These are phyloP conservation scores for Cyclotella cryptica DNA, from an alignment of 108 stramenopile genomes.

Conservation along the genomic window DNA sequence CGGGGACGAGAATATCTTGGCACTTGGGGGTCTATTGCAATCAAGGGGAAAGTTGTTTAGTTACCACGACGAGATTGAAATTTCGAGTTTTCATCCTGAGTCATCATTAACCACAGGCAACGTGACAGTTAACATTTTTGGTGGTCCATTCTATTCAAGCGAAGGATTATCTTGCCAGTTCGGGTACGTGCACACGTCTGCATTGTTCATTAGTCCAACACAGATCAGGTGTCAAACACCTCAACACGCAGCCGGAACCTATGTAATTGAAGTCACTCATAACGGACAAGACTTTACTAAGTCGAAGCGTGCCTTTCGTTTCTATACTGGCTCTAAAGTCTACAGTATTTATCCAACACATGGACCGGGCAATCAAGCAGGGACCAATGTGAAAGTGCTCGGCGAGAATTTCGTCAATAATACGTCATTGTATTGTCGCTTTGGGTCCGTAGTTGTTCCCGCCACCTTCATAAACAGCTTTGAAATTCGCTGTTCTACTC, in stretches of 20 bases:
- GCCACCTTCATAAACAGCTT: conserved; percentile 50
- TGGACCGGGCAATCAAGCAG: conserved; percentile 62
- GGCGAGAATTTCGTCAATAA: conserved; percentile 73
- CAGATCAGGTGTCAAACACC: conserved; percentile 72
- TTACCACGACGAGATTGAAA: conserved; percentile 54
- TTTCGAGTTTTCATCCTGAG: conserved; percentile 50
- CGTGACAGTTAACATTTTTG: conserved; percentile 60
- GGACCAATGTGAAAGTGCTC: conserved; percentile 64
- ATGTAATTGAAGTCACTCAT: conserved; percentile 65
- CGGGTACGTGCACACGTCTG: conserved; percentile 57
- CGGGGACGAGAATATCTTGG: conserved; percentile 15
- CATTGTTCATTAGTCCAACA: conserved; percentile 35
- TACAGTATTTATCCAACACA: conserved; percentile 46
- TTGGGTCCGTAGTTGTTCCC: conserved; percentile 59
- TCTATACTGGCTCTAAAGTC: conserved; percentile 49
- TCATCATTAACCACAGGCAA: conserved; percentile 66
- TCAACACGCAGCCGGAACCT: conserved; percentile 49
- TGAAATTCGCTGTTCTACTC: conserved; percentile 63
- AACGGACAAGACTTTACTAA: conserved; percentile 81
- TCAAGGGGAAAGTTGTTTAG: conserved; percentile 40
- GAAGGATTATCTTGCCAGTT: conserved; percentile 67
- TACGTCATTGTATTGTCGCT: conserved; percentile 63
- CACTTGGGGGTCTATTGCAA: conserved; percentile 25
- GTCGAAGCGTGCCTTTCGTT: conserved; percentile 52
- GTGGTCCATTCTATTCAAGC: conserved; percentile 58